A percentile compares a stretch with the other conserved stretches of the same genome.
Evolutionary conservation across 768 basidiomycete genomes (phyloP).

Genomic region (Boletus subparvulus): DNA sequence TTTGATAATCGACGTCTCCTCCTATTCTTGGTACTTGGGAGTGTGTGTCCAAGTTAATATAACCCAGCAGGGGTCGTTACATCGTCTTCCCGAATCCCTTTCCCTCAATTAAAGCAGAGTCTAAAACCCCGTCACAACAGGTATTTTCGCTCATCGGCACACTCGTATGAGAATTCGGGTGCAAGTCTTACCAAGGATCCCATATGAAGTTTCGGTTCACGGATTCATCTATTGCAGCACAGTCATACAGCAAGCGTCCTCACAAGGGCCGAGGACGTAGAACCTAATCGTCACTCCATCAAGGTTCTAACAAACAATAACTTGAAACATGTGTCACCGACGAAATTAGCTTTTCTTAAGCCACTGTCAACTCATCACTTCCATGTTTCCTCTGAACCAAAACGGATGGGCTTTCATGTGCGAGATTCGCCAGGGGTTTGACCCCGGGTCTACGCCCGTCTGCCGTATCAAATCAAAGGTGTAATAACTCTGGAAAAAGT

Average conservation of each 20-base stretch:
- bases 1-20: too few species aligned
- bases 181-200: too few species aligned
- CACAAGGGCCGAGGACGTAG: neutral
- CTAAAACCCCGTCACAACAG: too few species aligned
- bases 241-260: neutral
- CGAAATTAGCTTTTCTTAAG: neutral
- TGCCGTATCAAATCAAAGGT: slow-evolving; percentile 26
- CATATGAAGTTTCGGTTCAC: neutral
- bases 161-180: too few species aligned
- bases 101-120: too few species aligned
- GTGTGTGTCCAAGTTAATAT: too few species aligned
- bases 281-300: neutral
- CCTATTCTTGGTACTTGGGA: too few species aligned
- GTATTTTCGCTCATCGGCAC: too few species aligned
- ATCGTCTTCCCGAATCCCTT: too few species aligned
- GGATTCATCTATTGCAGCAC: neutral
- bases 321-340: neutral
- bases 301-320: neutral
- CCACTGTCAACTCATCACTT: slow-evolving; percentile 20
- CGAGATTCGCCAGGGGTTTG: slow-evolving; percentile 28
- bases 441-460: slow-evolving; percentile 6
- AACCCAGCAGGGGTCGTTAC: too few species aligned
- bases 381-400: slow-evolving; percentile 29
- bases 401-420: slow-evolving; percentile 28
- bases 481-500: slow-evolving; percentile 19